A percentile compares a stretch with the other conserved stretches of the same genome.
Conservation (phyloP, 1,284 basidiomycete species). For the Ustilago vetiveriae region DNA sequence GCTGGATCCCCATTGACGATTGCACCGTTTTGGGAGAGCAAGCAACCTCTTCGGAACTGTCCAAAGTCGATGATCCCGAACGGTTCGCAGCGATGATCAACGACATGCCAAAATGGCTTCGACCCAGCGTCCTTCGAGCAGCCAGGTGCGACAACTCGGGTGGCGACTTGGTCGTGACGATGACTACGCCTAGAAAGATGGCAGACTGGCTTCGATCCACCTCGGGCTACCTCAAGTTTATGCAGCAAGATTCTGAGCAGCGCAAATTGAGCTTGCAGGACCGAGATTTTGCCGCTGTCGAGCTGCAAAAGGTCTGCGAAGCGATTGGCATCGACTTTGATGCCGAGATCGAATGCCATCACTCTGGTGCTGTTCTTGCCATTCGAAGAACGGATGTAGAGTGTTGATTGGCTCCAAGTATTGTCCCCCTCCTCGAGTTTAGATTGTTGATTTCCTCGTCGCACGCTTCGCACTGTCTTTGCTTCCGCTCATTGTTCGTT, state of each 20-base stretch:
- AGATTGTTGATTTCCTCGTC: neutral
- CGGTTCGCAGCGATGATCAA: conserved; percentile 4
- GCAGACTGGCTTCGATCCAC: conserved; percentile 40
- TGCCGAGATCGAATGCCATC: conserved; percentile 38
- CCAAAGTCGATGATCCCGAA: conserved; percentile 25
- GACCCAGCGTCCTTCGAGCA: conserved; percentile 26
- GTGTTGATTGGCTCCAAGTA: neutral
- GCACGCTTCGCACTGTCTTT: too few relatives aligned
- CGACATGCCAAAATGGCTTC: conserved; percentile 29
- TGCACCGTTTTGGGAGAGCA: conserved; percentile 27
- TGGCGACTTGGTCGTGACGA: conserved; percentile 30
- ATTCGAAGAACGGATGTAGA: conserved; percentile 20
- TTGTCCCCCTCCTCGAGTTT: neutral
- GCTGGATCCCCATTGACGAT: conserved; percentile 46
- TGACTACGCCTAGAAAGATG: conserved; percentile 39
- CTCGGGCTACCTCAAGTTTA: conserved; percentile 32
- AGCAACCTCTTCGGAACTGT: conserved; percentile 18
- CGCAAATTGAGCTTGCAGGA: conserved; percentile 34
- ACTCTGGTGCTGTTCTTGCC: conserved; percentile 32
- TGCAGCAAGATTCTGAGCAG: conserved; percentile 34
- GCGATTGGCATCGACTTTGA: conserved; percentile 32
- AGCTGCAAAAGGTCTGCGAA: conserved; percentile 31
- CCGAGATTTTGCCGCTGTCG: conserved; percentile 32
- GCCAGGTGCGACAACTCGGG: conserved; percentile 32
- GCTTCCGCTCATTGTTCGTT: too few relatives aligned